Evolutionary conservation across 768 basidiomycete genomes (phyloP).

Genomic region (Lentinula guzmanii): DNA sequence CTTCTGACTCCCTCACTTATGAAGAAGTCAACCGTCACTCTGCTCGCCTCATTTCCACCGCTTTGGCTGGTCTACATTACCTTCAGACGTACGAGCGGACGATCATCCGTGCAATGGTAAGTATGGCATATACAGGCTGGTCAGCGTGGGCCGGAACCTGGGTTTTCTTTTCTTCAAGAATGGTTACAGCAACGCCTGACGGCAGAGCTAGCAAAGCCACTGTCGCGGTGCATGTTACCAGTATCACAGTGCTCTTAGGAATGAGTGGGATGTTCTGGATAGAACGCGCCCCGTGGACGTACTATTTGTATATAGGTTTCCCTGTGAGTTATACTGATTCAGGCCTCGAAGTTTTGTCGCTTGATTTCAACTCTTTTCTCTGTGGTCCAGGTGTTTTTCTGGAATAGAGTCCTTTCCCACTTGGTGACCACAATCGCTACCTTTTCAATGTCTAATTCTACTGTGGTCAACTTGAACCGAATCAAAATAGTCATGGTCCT

Average conservation of each 20-base stretch:
- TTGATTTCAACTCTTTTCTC: no score
- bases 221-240: background rate
- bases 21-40: conserved; percentile 40
- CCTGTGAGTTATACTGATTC: conserved; percentile 24
- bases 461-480: background rate
- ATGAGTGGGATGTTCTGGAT: conserved; percentile 37
- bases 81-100: conserved; percentile 81
- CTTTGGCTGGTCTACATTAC: conserved; percentile 64
- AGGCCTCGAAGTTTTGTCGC: no score
- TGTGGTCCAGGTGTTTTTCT: background rate
- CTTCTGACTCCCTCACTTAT: conserved; percentile 28
- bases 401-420: background rate
- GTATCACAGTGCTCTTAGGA: conserved; percentile 32
- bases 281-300: conserved; percentile 65
- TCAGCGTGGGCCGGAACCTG: conserved; percentile 58
- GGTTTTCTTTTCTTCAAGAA: conserved; percentile 30
- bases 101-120: conserved; percentile 65
- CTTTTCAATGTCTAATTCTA: background rate
- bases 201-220: background rate
- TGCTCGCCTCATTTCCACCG: conserved; percentile 42
- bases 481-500: background rate
- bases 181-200: background rate
- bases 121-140: conserved; percentile 74
- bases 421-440: background rate
- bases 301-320: conserved; percentile 71